Conservation (phyloP, 2,329 filamentous ascomycete species). For the Ophiostoma ulmi region DNA sequence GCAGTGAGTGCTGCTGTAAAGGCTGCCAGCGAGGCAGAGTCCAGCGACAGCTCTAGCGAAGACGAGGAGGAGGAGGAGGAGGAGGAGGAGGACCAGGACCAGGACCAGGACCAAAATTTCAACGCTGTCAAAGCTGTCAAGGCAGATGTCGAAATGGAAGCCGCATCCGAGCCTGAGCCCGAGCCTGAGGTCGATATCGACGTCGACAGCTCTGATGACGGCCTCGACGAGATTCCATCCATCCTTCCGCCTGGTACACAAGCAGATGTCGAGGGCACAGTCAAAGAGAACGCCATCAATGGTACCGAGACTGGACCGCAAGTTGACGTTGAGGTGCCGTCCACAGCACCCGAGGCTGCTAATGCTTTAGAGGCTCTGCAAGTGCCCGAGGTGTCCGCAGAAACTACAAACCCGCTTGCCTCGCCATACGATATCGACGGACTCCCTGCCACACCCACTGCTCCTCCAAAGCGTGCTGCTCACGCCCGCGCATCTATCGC, state of each 20-base stretch:
- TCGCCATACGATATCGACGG: slow-evolving; percentile 1
- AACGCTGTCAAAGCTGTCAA: not conserved
- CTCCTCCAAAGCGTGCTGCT: not conserved
- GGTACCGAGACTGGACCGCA: not conserved
- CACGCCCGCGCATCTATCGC: not conserved
- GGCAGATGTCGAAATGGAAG: not conserved
- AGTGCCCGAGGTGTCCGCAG: not conserved
- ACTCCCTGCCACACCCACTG: not conserved
- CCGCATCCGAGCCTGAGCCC: not conserved
- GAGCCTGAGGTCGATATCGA: not conserved
- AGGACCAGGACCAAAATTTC: not conserved
- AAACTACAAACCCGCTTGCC: not conserved
- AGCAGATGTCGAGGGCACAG: not conserved
- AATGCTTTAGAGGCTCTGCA: not conserved
- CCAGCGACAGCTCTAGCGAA: not conserved
- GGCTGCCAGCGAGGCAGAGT: not conserved
- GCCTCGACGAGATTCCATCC: slow-evolving; percentile 22
- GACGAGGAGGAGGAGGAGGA: not conserved
- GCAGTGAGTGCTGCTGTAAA: not conserved
- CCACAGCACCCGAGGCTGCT: not conserved
- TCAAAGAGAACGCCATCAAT: not conserved
- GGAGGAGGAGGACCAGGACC: not conserved
- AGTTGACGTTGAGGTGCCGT: not conserved
- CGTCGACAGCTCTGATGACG: slow-evolving; percentile 22
- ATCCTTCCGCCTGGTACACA: slow-evolving; percentile 11